Percentiles rank a stretch among this genome's conserved stretches.
phyloP scores from a whole-genome alignment of 495 filamentous ascomycete species.

The Xylaria grammica region DNA sequence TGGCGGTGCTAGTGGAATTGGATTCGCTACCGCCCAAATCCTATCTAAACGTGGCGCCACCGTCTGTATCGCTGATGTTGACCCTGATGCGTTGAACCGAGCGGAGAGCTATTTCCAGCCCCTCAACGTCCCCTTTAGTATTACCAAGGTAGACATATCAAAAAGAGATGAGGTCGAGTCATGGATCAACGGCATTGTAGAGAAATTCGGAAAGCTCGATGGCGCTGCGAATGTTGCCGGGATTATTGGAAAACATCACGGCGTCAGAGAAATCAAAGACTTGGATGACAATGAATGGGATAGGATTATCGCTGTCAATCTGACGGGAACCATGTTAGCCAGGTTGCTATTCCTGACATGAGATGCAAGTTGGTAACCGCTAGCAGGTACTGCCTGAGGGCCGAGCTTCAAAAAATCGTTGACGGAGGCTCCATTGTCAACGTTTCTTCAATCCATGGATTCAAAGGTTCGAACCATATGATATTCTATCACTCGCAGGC shows the following conservation, averaged over 20 bases:
- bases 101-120: slow-evolving; percentile 35
- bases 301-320: slow-evolving; percentile 58
- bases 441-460: slow-evolving; percentile 59
- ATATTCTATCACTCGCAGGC: slow-evolving; percentile 7
- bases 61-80: slow-evolving; percentile 60
- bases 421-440: slow-evolving; percentile 63
- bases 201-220: slow-evolving; percentile 50
- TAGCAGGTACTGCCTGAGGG: slow-evolving; percentile 50
- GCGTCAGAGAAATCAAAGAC: slow-evolving; percentile 36
- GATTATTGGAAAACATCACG: slow-evolving; percentile 41
- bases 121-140: slow-evolving; percentile 32
- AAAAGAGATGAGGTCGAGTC: slow-evolving; percentile 40
- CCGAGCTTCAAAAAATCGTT: slow-evolving; percentile 55
- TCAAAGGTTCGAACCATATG: slow-evolving; percentile 44
- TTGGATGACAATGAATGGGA: slow-evolving; percentile 58
- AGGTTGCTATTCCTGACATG: neutral
- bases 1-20: slow-evolving; percentile 61
- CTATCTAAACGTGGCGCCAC: slow-evolving; percentile 54
- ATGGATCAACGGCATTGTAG: slow-evolving; percentile 41
- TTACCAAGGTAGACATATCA: slow-evolving; percentile 41
- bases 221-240: slow-evolving; percentile 67
- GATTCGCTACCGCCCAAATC: slow-evolving; percentile 59
- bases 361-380: slow-evolving; percentile 15
- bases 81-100: slow-evolving; percentile 41
- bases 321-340: slow-evolving; percentile 61